A percentile compares a stretch with the other conserved stretches of the same genome.
phyloP scores from a whole-genome alignment of 192 early-diverging fungal genomes.

The Paraglomus brasilianum region DNA sequence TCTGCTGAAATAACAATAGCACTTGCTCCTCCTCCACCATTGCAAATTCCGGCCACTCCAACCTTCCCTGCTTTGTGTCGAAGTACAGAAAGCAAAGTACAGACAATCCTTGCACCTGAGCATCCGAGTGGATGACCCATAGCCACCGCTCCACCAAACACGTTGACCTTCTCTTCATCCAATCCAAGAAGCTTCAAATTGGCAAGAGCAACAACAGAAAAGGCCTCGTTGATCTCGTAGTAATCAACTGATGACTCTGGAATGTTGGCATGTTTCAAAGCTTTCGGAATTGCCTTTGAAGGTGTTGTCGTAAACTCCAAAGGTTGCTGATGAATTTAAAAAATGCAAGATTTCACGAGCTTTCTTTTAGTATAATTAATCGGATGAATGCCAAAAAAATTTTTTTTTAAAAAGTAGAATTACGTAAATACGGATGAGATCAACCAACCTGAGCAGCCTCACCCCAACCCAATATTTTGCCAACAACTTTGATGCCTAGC shows the following conservation, averaged over 20 bases:
- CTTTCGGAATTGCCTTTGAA: conserved; percentile 74
- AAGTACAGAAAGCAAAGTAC: conserved; percentile 75
- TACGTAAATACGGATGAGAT: no score
- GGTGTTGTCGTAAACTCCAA: conserved; percentile 75
- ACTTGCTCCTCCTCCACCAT: conserved; percentile 92
- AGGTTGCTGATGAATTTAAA: conserved; percentile 50
- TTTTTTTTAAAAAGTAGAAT: no score
- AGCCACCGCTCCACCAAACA: conserved; percentile 94
- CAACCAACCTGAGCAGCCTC: conserved; percentile 62
- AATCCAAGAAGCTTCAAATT: conserved; percentile 81
- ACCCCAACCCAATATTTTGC: conserved; percentile 64
- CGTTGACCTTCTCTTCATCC: conserved; percentile 77
- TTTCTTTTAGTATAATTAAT: no score
- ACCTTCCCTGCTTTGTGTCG: conserved; percentile 71
- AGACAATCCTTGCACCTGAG: conserved; percentile 87
- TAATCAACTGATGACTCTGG: conserved; percentile 67
- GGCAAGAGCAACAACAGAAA: conserved; percentile 79
- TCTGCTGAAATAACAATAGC: conserved; percentile 65
- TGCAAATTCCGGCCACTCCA: conserved; percentile 93
- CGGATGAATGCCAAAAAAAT: no score
- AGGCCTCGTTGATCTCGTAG: conserved; percentile 84
- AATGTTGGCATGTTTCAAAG: conserved; percentile 60
- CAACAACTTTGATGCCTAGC: conserved; percentile 50
- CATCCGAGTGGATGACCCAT: conserved; percentile 99
- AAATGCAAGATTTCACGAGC: no score